Conservation (phyloP, 1,139 yeast species). For the Blastobotrys buckinghamii region DNA sequence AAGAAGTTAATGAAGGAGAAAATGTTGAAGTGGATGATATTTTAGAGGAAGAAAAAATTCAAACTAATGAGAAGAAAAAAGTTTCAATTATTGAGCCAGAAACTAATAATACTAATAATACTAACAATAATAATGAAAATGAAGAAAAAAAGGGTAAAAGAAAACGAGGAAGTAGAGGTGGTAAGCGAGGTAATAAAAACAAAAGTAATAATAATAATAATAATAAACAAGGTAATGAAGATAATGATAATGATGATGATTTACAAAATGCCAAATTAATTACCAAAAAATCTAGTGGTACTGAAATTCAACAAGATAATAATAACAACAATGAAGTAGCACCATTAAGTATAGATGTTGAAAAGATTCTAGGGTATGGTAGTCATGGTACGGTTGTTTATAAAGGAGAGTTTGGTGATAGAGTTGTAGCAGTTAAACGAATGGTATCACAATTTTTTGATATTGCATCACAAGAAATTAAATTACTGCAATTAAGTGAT, state of each 20-base stretch:
- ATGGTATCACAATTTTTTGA: conserved; percentile 92
- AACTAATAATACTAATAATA: not conserved
- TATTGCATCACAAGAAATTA: conserved; percentile 91
- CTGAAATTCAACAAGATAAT: no score
- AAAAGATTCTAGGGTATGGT: conserved; percentile 82
- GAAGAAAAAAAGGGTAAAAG: conserved; percentile 42
- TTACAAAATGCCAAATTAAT: not conserved
- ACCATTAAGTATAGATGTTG: not conserved
- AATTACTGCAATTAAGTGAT: conserved; percentile 84
- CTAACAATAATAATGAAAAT: not conserved
- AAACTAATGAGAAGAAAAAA: conserved; percentile 2
- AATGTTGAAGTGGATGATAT: not conserved
- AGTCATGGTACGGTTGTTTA: conserved; percentile 96
- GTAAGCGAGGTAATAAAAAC: conserved; percentile 45
- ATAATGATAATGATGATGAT: conserved; percentile 1
- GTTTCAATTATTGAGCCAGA: conserved; percentile 22
- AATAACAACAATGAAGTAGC: not conserved
- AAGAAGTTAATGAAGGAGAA: not conserved
- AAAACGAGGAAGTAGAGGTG: conserved; percentile 85
- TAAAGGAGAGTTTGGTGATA: conserved; percentile 73
- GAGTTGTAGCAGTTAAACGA: conserved; percentile 94
- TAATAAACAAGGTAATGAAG: conserved; percentile 35
- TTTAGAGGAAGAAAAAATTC: not conserved
- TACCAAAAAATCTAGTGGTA: not conserved
- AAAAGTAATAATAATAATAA: conserved; percentile 36